Evolutionary conservation across 2,329 filamentous ascomycete genomes (phyloP), one percentile per base, ranked within the genome.

Genomic region (Sporothrix euskadiensis): DNA sequence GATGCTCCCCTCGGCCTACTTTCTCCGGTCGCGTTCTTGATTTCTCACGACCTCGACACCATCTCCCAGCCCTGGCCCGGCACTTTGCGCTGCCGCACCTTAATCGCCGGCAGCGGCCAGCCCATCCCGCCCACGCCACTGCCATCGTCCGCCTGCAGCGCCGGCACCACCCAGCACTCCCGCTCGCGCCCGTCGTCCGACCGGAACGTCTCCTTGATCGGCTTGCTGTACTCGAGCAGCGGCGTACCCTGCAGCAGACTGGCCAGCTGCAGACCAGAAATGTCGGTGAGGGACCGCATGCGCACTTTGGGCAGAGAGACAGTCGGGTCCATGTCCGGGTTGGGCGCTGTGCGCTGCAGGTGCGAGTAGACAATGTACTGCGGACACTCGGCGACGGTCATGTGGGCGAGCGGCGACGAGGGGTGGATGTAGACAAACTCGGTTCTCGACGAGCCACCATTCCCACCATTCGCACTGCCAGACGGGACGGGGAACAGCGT

Each of bases 281-380:
- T 85, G 39, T 94, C 89, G 2, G 94, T 95, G 26, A 99, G 86
- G 3, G 95, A 88, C 79, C 95, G 92, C 92, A 99, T 97, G 59
- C 96, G 85, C 41, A 94, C 94, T 82, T 92, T 94, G 78, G 90
- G 91, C 35, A 86, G 86, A 1, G 82, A 80, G 30, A 85, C 61
- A 3, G 61, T 16, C 26, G 70, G 57, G 49, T 56, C 61, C 14
- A 26, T 19, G 39, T 39, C 69, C 8, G 54, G 54, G 19, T 52
- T 63, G 8, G 73, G 70, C 6, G 87, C 84, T 3, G 89, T 84
- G 73, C 90, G 90, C 80, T 97, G 94, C 3, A 99, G 88, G 79
- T 95, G 91, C 16, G 90, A 90, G 83, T 98, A 99, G 22, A 97
- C 86, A 73, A 98, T 87, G 79, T 95, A 98, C 74, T 93, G 88